Evolutionary conservation across 257 asterid species (phyloP).

Genomic region (Handroanthus guayacan): DNA sequence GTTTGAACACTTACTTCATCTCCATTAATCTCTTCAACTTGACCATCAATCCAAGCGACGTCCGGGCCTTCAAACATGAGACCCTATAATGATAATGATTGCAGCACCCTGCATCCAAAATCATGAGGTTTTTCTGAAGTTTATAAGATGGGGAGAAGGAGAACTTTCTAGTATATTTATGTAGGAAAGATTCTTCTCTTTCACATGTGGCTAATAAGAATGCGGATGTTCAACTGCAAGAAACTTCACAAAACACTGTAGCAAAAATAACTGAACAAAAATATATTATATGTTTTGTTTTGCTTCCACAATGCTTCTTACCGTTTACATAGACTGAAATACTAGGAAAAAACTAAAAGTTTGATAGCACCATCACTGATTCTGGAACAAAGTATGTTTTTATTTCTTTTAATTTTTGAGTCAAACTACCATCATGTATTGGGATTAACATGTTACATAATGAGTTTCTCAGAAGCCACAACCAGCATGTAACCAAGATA

Average conservation of each 20-base stretch:
- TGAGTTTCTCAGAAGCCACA: not conserved
- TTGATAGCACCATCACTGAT: not conserved
- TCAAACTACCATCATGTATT: not conserved
- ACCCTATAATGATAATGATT: conserved; percentile 70
- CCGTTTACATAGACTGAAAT: not conserved
- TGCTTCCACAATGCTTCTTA: conserved; percentile 10
- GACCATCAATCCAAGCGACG: conserved; percentile 77
- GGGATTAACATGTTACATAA: not conserved
- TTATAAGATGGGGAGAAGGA: conserved; percentile 4
- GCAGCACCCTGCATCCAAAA: conserved; percentile 70
- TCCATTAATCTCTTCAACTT: conserved; percentile 65
- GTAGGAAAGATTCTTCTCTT: not conserved
- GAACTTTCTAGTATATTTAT: not conserved
- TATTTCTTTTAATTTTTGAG: not conserved
- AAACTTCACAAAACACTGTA: conserved; percentile 24
- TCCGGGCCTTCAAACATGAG: conserved; percentile 77
- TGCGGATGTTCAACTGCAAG: conserved; percentile 22
- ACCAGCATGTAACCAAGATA: not conserved
- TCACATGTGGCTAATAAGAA: not conserved
- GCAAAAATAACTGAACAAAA: not conserved
- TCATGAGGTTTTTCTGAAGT: conserved; percentile 33
- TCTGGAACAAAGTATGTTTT: not conserved
- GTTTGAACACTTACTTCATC: conserved; percentile 61
- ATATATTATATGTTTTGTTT: not conserved
- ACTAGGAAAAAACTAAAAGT: conserved; percentile 7